A percentile compares a stretch with the other conserved stretches of the same genome.
Conservation (phyloP, 208 protist species). For the Kentomonas sorsogonicus region DNA sequence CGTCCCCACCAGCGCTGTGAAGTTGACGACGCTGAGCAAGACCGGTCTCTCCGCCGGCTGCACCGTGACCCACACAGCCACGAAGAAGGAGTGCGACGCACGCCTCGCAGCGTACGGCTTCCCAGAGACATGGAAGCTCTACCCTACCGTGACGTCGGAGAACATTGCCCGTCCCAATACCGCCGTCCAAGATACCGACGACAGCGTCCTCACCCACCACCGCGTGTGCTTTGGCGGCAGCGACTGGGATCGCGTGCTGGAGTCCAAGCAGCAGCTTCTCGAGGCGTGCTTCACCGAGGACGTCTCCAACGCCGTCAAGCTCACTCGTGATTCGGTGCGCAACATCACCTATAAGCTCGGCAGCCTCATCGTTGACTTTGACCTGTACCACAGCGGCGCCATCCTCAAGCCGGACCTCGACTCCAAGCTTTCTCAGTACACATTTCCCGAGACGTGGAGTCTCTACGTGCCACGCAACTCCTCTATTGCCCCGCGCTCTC, state of each 20-base stretch:
- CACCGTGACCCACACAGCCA: too few species aligned
- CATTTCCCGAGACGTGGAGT: conserved; percentile 16
- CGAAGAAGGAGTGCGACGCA: too few species aligned
- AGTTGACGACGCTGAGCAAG: too few species aligned
- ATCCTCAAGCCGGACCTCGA: conserved; percentile 10
- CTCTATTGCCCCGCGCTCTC: conserved; percentile 2
- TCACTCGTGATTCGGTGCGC: background rate
- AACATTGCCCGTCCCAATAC: too few species aligned
- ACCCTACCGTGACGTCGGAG: too few species aligned
- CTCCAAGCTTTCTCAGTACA: conserved; percentile 4
- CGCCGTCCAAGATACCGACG: background rate
- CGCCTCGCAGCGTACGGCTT: too few species aligned
- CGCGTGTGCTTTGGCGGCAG: conserved; percentile 34
- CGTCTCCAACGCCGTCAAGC: conserved; percentile 21
- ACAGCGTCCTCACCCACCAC: conserved; percentile 24
- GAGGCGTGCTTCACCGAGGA: conserved; percentile 24
- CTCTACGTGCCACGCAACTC: conserved; percentile 21
- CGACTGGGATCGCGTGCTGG: conserved; percentile 21
- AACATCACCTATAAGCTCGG: conserved; percentile 17
- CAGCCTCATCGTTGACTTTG: conserved; percentile 22
- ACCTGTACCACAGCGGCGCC: conserved; percentile 1
- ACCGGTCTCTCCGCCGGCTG: too few species aligned
- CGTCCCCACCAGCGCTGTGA: conserved; percentile 4
- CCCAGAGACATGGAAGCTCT: too few species aligned
- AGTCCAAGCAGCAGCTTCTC: conserved; percentile 14